Evolutionary conservation across 495 filamentous ascomycete genomes (phyloP), one percentile per base, ranked within the genome.

Genomic region (Penicillium pulvis): DNA sequence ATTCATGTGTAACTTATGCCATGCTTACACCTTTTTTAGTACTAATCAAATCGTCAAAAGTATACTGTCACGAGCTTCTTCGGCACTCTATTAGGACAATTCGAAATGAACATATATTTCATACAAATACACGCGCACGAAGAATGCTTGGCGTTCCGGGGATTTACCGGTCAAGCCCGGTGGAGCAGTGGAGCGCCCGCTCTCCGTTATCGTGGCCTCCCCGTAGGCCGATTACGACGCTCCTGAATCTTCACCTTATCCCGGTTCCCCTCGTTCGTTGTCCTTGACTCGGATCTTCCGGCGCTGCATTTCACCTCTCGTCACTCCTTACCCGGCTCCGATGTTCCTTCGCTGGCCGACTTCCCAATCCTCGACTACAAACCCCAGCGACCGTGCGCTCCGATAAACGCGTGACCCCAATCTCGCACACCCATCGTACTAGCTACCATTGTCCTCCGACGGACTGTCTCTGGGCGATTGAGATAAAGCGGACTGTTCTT

Each of bases 181-280:
- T 58, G 60, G 60, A 55, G 46, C 55, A 48, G 57, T 59, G 60
- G 60, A 58, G 46, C 53, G 33, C 24, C 35, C 24, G n/a, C 36
- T 16, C 23, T 4, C 58, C 51, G 55, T 65, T 61, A 65, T 65
- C 62, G 60, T 51, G 55, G 58, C 51, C 57, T 59, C 53, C 53
- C 57, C 58, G 57, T 58, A 58, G 50, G 55, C 47, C 61, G 57
- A 63, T 68, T 65, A 68, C 65, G 65, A 65, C 59, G 54, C 65
- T 63, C 58, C 58, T 58, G 52, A 51, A 59, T 46, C 55, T 53
- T 49, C 26, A 28, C 14, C 28, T 49, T 19, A 16, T 31, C 53
- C 35, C 33, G 51, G 55, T 24, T 54, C 33, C 55, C 14, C 26
- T 55, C 50, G 8, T 24, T 39, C 39, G 16, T 41, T 41, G 14